Percentiles rank a stretch among this genome's conserved stretches.
phyloP scores from a whole-genome alignment of 352 stramenopile genomes.

The Thraustochytrium sp. region DNA sequence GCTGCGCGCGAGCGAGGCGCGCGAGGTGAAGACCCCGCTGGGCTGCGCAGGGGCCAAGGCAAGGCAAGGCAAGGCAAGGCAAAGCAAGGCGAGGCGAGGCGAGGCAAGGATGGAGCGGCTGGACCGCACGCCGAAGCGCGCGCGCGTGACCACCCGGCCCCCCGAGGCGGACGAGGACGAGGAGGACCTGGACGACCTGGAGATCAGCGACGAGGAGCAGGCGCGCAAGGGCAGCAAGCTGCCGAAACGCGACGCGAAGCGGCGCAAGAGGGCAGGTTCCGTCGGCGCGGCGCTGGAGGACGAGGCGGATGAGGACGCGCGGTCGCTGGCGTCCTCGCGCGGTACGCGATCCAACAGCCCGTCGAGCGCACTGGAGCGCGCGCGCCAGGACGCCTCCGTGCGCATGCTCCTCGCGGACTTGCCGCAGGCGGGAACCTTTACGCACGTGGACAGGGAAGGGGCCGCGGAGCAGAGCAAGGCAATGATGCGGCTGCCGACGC shows the following conservation, averaged over 20 bases:
- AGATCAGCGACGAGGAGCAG: no score
- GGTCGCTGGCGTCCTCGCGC: no score
- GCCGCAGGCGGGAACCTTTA: background rate
- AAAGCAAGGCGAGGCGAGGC: no score
- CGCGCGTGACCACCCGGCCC: background rate
- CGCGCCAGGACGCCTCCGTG: background rate
- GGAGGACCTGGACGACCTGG: background rate
- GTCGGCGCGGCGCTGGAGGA: background rate
- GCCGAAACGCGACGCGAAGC: no score
- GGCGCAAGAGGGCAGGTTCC: background rate
- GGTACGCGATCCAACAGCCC: no score
- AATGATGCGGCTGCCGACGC: background rate
- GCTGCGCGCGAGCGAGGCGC: no score
- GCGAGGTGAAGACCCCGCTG: no score
- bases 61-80: no score
- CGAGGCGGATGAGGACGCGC: background rate
- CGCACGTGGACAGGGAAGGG: background rate
- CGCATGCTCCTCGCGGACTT: background rate
- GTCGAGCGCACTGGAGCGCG: background rate
- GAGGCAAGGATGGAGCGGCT: background rate
- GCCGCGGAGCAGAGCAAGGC: background rate
- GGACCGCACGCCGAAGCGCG: background rate
- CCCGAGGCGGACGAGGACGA: background rate
- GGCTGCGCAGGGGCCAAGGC: no score
- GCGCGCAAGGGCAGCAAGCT: background rate